These are phyloP conservation scores for Glarea lozoyensis DNA, from an alignment of 495 filamentous ascomycete species.

Conservation along the genomic window DNA sequence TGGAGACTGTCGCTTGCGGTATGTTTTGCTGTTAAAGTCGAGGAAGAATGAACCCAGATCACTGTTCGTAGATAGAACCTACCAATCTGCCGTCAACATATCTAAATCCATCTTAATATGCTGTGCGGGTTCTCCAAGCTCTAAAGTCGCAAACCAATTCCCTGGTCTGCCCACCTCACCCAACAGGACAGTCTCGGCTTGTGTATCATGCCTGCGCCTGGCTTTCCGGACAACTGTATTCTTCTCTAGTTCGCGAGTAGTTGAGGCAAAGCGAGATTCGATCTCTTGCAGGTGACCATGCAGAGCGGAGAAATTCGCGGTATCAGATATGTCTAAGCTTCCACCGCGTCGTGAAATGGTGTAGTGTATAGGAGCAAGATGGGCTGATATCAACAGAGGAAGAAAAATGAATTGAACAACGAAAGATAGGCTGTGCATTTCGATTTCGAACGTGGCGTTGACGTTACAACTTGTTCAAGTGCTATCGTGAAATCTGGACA, in stretches of 20 bases:
- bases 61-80: constrained; percentile 8
- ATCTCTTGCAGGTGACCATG: constrained; percentile 1
- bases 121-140: constrained; percentile 8
- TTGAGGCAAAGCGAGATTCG: constrained; percentile 1
- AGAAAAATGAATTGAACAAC: neutral
- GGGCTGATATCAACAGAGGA: neutral
- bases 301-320: constrained; percentile 8
- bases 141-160: constrained; percentile 8
- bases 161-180: constrained; percentile 11
- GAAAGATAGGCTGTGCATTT: too few relatives aligned
- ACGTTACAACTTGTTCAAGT: too few relatives aligned
- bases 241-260: constrained; percentile 1
- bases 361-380: constrained; percentile 5
- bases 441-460: too few relatives aligned
- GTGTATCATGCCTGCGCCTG: constrained; percentile 3
- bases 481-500: too few relatives aligned
- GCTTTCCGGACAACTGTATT: constrained; percentile 10
- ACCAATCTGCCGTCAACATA: constrained; percentile 11
- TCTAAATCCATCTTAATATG: constrained; percentile 10
- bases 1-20: neutral
- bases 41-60: constrained; percentile 6
- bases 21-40: constrained; percentile 1
- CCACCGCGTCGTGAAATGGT: constrained; percentile 8
- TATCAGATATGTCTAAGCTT: constrained; percentile 1
- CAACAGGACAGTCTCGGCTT: neutral